A percentile compares a stretch with the other conserved stretches of the same genome.
Evolutionary conservation across 306 rosid genomes (phyloP).

Genomic region (Fragaria iinumae): DNA sequence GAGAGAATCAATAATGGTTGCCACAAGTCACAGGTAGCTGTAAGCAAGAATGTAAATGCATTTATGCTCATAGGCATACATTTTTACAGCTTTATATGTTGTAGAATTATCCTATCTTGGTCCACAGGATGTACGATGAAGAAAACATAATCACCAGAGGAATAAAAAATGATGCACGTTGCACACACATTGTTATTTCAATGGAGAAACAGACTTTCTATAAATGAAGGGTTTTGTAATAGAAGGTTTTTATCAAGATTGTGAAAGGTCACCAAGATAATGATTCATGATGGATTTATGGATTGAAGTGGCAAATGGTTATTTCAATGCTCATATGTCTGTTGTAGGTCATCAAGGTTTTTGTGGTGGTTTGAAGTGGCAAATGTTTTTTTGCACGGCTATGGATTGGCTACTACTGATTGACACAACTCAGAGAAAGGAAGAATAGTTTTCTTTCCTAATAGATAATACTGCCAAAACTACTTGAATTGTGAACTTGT

Average conservation of each 20-base stretch:
- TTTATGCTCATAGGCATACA: neutral
- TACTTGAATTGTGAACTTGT: neutral
- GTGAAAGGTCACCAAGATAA: conserved; percentile 2
- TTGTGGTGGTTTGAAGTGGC: neutral
- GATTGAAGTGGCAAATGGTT: neutral
- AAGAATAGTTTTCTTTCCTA: neutral
- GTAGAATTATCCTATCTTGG: neutral
- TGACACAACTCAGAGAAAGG: neutral
- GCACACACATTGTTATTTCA: neutral
- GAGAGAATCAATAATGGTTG: conserved; percentile 25
- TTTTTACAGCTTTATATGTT: neutral
- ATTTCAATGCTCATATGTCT: too few species aligned
- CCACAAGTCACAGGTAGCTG: conserved; percentile 18
- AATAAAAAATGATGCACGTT: neutral
- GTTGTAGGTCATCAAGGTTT: too few species aligned
- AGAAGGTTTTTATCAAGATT: neutral
- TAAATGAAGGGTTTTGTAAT: neutral
- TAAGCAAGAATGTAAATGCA: conserved; percentile 16
- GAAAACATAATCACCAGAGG: neutral
- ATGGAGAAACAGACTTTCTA: neutral
- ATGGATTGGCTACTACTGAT: neutral
- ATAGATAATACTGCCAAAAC: neutral
- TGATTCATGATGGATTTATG: neutral
- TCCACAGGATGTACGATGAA: neutral
- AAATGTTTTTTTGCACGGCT: neutral